Base-by-base conservation (phyloP, 306 rosid genomes). In the Inga oerstediana region DNA sequence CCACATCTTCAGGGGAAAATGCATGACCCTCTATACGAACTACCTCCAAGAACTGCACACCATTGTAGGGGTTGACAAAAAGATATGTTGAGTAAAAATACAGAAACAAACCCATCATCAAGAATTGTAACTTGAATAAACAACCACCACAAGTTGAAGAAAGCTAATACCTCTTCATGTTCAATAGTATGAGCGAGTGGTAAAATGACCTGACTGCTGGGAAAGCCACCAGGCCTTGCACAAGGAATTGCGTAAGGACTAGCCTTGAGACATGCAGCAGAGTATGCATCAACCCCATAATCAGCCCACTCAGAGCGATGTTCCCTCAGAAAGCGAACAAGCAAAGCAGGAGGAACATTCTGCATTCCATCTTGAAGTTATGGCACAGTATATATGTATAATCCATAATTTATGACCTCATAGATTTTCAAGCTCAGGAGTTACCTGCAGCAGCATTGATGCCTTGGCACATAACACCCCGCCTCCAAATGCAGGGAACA, bases 281-380 rank as follows among this genome's bases (percentile, higher is more conserved):
- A 94, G 88, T 94, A 96, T 1, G 97, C 97, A 88, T 96, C 99
- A 52, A 96, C 98, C 13, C 98, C 98, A 79, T 91, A 91, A 85
- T 96, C 99, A 20, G 99, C 98, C 99, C 99, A 96, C 68, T 96
- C 99, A 0, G 99, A 92, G 1, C 99, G 93, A 82, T 96, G 99
- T 90, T 96, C 99, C 88, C 99, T 92, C 89, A 96, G 82, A 82
- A 94, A 96, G 4, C 97, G 98, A 83, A 96, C 97, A 77, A 96
- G 97, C 87, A 96, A 83, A 54, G 99, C 98, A 74, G 99, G 99
- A 37, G 99, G 99, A 69, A 96, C 99, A 87, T 93, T 87, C 99
- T 96, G 89, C 39, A 79, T 46, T 35, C 4, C 14, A 58, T 12
- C 81, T 75, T 8, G 30, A 62, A 10, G 59, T 62, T 44, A 61